Evolutionary conservation across 495 filamentous ascomycete species (phyloP), one percentile per base, ranked within the genome.

Genomic region (Halenospora varia): DNA sequence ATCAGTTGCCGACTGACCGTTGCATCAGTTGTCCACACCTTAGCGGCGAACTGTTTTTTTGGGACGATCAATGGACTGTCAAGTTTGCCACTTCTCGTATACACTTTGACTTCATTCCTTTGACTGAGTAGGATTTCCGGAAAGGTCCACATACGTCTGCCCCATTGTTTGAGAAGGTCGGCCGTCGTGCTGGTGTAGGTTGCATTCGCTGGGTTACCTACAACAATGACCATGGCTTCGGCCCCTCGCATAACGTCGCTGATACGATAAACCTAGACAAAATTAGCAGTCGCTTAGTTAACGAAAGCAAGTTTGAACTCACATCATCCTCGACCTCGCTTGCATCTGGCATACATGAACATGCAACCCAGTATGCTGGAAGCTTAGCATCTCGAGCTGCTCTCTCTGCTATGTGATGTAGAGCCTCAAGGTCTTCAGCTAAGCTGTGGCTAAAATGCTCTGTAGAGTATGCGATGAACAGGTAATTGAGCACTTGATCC

Each of bases 111-210:
- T 2, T 41, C 13, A 35, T 35, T 13, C 29, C 6, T 35, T 4
- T 58, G 44, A 42, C 20, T 59, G 2, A 79, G 71, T 1, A 80
- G 59, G 6, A 70, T 62, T 58, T 80, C 77, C 13, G 75, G 74
- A n/a, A 79, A 68, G 2, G 74, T 78, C 77, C 77, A 80, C 35
- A 78, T 55, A n/a, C 75, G 66, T 13, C 58, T 51, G 10, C 74
- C 75, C 75, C 75, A 79, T 17, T 69, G 25, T n/a, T 63, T 51
- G 10, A 60, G 25, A 2, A 55, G n/a, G 13, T 35, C 29, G 8
- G 25, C 25, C 13, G 13, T 48, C 3, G 26, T 42, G 17, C 23
- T 45, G 2, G 8, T 22, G n/a, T 24, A 11, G n/a, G 1, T 29
- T 69, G 56, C 19, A 53, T 44, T 49, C 48, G 19, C 4, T 42